phyloP scores from a whole-genome alignment of 2,329 filamentous ascomycete genomes.

The Trichoderma sp. region DNA sequence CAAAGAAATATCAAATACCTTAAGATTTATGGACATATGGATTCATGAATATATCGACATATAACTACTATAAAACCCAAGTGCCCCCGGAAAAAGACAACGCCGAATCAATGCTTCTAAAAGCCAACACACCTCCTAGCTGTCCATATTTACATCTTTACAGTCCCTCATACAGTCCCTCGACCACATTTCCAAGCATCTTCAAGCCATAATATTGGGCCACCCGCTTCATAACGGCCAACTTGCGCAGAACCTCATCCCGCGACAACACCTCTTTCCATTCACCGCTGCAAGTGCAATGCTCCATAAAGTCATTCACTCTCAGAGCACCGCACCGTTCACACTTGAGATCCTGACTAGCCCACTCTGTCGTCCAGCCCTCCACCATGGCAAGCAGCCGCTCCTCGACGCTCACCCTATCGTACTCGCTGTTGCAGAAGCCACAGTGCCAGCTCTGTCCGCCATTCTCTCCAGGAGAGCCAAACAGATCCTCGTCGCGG shows the following conservation, averaged over 20 bases:
- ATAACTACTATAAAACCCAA: not conserved
- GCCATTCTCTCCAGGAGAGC: slow-evolving; percentile 19
- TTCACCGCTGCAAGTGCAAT: slow-evolving; percentile 86
- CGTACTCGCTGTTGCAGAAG: slow-evolving; percentile 72
- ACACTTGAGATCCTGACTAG: slow-evolving; percentile 87
- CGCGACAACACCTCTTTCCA: slow-evolving; percentile 74
- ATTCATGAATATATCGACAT: not conserved
- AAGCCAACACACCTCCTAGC: not conserved
- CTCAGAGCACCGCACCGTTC: slow-evolving; percentile 66
- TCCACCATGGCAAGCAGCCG: slow-evolving; percentile 74
- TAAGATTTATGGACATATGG: not conserved
- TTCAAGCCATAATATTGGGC: slow-evolving; percentile 75
- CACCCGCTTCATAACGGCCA: slow-evolving; percentile 72
- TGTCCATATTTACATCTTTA: slow-evolving; percentile 28
- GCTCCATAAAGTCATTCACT: slow-evolving; percentile 93
- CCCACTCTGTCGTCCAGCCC: slow-evolving; percentile 73
- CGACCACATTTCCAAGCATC: slow-evolving; percentile 76
- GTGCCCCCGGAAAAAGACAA: not conserved
- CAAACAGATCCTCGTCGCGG: slow-evolving; percentile 76
- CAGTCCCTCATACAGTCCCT: slow-evolving; percentile 54
- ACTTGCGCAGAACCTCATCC: slow-evolving; percentile 60
- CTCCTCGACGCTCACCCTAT: slow-evolving; percentile 82
- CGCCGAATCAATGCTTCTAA: slow-evolving; percentile 9
- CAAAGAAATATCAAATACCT: not conserved
- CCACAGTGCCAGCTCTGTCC: slow-evolving; percentile 68